Conservation (phyloP, 495 filamentous ascomycete species). For the Entonaema liquescens region DNA sequence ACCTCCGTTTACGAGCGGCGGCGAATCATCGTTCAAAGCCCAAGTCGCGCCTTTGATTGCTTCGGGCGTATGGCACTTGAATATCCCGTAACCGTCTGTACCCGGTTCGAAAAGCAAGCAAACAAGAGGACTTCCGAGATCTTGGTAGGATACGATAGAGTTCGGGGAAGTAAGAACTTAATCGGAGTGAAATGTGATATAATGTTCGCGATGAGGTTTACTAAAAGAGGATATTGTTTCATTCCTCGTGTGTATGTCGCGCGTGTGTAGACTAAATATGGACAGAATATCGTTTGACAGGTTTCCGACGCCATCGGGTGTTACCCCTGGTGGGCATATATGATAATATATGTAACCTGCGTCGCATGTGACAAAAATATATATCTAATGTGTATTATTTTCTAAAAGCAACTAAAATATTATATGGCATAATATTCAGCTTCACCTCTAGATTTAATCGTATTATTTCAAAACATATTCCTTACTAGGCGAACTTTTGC, state of each 20-base stretch:
- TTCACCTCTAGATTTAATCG: too few species aligned
- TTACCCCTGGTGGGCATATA: slow-evolving; percentile 37
- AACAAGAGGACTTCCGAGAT: slow-evolving; percentile 6
- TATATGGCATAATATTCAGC: not conserved
- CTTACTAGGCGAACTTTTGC: not conserved
- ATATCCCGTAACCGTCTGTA: slow-evolving; percentile 6
- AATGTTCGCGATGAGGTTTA: not conserved
- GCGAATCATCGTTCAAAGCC: slow-evolving; percentile 12
- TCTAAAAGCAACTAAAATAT: not conserved
- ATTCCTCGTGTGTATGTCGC: slow-evolving; percentile 2
- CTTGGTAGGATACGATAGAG: not conserved
- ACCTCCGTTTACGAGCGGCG: slow-evolving; percentile 10
- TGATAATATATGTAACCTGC: not conserved
- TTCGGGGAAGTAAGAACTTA: slow-evolving; percentile 19
- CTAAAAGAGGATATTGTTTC: not conserved
- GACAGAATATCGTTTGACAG: slow-evolving; percentile 24
- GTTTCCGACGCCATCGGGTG: slow-evolving; percentile 39
- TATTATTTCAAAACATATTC: not conserved
- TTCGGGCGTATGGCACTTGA: slow-evolving; percentile 1
- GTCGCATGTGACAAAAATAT: slow-evolving; percentile 24
- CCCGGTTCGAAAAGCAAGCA: slow-evolving; percentile 8
- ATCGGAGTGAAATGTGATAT: slow-evolving; percentile 20
- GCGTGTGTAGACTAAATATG: slow-evolving; percentile 9
- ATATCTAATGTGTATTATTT: slow-evolving; percentile 1
- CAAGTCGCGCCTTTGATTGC: slow-evolving; percentile 6